Base-by-base conservation (phyloP, 441 rosid genomes). In the Populus trichocarpa region DNA sequence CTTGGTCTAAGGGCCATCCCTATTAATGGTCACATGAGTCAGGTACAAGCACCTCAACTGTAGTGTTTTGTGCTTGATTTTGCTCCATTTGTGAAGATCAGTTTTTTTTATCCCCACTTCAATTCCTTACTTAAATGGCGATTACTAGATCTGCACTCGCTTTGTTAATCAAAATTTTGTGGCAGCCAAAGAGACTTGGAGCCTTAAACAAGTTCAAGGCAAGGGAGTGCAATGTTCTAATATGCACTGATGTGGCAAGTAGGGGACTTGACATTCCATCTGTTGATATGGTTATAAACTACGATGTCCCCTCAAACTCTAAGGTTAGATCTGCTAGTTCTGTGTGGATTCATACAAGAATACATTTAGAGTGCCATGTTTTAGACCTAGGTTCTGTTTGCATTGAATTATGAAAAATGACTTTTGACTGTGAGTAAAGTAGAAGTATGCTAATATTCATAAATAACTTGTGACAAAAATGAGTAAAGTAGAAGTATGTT, bases 201-300 rank as follows among this genome's bases (percentile, higher is more conserved):
- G 97, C 99, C 75, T 86, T 96, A 79, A 96, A 88, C 80, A 93
- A 90, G 90, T 94, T 96, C 81, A 93, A 94, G 88, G 92, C 98
- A 72, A 96, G 95, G 81, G 99, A 94, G 78, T 96, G 98, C 80
- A 92, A 91, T 82, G 88, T 94, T 78, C 96, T 96, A 81, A 88
- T 94, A 78, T 94, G 98, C 81, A 94, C 98, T 35, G 98, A 96
- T 80, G 98, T 94, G 83, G 98, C 98, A 63, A 94, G 98, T 82
- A 91, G 99, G 88, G 99, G 98, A 79, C 98, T 94, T 23, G 97
- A 96, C 87, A 94, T 96, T 80, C 97, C 99, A 2, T 87, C 98
- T 0, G 99, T 94, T 23, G 99, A 94, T 84, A 83, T 90, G 89
- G 99, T 96, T 83, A 92, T 94, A 78, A 96, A 92, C 84, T 91